Evolutionary conservation across 306 rosid genomes (phyloP), one percentile per base, ranked within the genome.

Genomic region (Fagus crenata): DNA sequence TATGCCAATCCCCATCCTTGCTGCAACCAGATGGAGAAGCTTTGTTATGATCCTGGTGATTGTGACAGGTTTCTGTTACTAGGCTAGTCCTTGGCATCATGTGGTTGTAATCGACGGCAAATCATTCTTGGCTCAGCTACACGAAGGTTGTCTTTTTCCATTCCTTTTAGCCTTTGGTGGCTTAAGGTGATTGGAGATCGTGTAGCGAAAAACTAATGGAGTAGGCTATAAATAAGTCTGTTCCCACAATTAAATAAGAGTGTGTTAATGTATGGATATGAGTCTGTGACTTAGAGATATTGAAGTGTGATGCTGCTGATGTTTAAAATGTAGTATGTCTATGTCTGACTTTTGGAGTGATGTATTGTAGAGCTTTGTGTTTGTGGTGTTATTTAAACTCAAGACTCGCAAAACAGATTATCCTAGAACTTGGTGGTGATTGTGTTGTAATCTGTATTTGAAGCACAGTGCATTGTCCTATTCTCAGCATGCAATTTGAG

Each of bases 41-140:
- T 68, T 5, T 63, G 65, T 51, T 68, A 71, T 78, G 54, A 54
- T 61, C 75, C 73, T 3, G 75, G 70, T 35, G 78, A 64, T 77
- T 76, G 86, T 78, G 74, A 64, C 56, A 15, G 78, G 67, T 83
- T 83, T 77, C 67, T 59, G 71, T 49, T 36, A 55, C 43, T 37
- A 70, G 81, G 84, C 36, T 85, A 6, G 81, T 58, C 86, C 82
- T 12, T 1, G 53, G 73, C 53, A 13, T 53, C 90, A 61, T 85
- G 85, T 83, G 97, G 97, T 87, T 83, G 87, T 76, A 72, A 53
- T 71, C 76, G 64, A 82, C 28, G 91, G 93, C 97, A 91, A 89
- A 12, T 86, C 93, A 86, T 89, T 75, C 91, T 84, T 90, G 96
- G 96, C 97, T 92, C 96, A 84, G 61, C 77, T 65, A 12, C 68